These are phyloP conservation scores for Fusarium marasasianum DNA, from an alignment of 2,329 filamentous ascomycete species.

Conservation along the genomic window DNA sequence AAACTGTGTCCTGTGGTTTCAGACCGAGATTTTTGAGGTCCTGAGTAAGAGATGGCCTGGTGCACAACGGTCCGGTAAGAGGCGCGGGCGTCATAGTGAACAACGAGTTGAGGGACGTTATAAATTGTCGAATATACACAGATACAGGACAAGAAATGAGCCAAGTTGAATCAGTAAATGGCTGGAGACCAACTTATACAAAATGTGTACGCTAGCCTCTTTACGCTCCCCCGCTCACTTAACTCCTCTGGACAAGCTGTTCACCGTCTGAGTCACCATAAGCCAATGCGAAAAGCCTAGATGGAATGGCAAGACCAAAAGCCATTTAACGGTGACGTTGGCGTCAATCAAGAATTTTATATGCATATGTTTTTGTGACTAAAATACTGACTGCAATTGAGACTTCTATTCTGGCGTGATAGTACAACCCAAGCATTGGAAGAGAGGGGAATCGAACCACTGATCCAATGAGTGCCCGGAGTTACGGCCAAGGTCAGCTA, in stretches of 20 bases:
- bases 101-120: neutral
- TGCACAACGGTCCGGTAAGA: neutral
- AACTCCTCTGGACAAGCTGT: too few species aligned
- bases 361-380: neutral
- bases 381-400: neutral
- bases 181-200: neutral
- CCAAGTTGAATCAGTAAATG: neutral
- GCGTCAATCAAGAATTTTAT: rapidly evolving
- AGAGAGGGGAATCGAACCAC: neutral
- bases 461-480: neutral
- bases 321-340: rapidly evolving
- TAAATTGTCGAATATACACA: too few species aligned
- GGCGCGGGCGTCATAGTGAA: neutral
- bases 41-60: neutral
- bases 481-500: neutral
- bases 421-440: neutral
- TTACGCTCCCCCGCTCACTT: neutral
- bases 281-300: neutral
- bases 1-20: neutral
- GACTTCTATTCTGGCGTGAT: too few species aligned
- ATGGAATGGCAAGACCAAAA: rapidly evolving
- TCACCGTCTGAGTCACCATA: neutral
- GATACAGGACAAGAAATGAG: rapidly evolving
- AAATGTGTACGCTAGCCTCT: neutral
- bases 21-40: neutral